Evolutionary conservation across 225 moss, liverwort and hornwort genomes (phyloP), one percentile per base, ranked within the genome.

Genomic region (Neckera pumila): DNA sequence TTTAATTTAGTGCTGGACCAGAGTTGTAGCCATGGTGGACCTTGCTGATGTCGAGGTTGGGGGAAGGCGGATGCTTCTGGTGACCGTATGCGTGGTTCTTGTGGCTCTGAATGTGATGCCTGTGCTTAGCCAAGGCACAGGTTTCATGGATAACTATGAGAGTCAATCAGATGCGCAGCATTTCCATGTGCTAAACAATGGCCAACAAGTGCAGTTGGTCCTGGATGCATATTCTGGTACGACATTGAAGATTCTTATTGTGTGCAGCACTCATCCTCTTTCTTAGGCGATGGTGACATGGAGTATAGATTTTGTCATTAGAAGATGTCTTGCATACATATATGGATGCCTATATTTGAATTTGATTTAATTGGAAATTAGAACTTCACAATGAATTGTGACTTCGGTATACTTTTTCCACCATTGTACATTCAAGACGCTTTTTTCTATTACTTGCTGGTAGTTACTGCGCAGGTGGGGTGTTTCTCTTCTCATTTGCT

Each of bases 161-260:
- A 93, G 93, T 57, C 74, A 14, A 86, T 93, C 93, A 36, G 90
- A 93, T 86, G 36, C 79, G 9, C 86, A 88, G 73, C 93, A 93
- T 81, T 92, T 93, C 49, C 87, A 53, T 43, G 58, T 92, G 61
- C 83, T 88, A 14, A 74, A 89, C 63, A 90, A 92, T 76, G 93
- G 93, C n/a, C 86, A 71, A 38, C 88, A 93, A 88, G 92, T 78
- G 81, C 92, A 93, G 87, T 86, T 93, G 59, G 90, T 93, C 75
- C 92, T 93, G 43, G 93, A 93, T 81, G 67, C 88, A 40, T 93
- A 90, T 51, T 40, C 93, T 73, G 93, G 93, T 93, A 87, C 18
- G 80, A 22, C 56, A 23, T 57, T 14, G 58, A 58, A n/a, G n/a
- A 30, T 61, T 71, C 81, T 17, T 38, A 1, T 43, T 28, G 43